Conservation (phyloP, 2,329 filamentous ascomycete genomes). For the Epichloe glyceriae region DNA sequence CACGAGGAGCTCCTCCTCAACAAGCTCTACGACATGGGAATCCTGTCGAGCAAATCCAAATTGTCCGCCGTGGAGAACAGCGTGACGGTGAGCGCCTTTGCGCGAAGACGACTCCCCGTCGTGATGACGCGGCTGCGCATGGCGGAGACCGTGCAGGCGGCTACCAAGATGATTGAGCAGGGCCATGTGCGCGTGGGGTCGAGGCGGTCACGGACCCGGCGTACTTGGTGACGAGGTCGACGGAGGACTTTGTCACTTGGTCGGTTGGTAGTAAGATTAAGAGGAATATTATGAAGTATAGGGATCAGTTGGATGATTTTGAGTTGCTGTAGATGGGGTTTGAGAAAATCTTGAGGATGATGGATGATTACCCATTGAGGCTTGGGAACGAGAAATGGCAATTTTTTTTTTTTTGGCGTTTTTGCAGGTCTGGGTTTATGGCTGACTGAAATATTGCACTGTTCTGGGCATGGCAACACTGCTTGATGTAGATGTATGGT, state of each 20-base stretch:
- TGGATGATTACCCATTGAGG: neutral
- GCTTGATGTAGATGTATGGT: too few relatives aligned
- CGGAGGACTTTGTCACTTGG: slow-evolving; percentile 97
- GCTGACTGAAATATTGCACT: neutral
- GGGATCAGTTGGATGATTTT: slow-evolving; percentile 91
- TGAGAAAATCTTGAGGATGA: neutral
- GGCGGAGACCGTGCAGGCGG: slow-evolving; percentile 80
- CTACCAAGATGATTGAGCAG: slow-evolving; percentile 81
- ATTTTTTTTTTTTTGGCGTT: neutral
- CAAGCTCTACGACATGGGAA: slow-evolving; percentile 87
- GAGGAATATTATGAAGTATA: slow-evolving; percentile 87
- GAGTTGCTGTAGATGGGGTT: slow-evolving; percentile 54
- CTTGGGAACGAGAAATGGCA: neutral
- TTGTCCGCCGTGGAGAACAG: slow-evolving; percentile 77
- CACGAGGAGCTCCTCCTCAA: slow-evolving; percentile 79
- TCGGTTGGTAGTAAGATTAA: slow-evolving; percentile 94
- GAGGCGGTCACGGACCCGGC: slow-evolving; percentile 84
- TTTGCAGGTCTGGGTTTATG: neutral
- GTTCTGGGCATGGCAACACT: too few relatives aligned
- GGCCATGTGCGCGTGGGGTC: slow-evolving; percentile 81
- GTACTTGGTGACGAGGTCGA: slow-evolving; percentile 73
- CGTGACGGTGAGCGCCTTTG: slow-evolving; percentile 81
- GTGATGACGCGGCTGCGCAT: slow-evolving; percentile 85
- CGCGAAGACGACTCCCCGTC: slow-evolving; percentile 69
- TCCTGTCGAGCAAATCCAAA: slow-evolving; percentile 63